Percentiles rank a stretch among this genome's conserved stretches.
These are phyloP conservation scores for Alternaria burnsii DNA, from an alignment of 2,329 filamentous ascomycete species.

Conservation along the genomic window DNA sequence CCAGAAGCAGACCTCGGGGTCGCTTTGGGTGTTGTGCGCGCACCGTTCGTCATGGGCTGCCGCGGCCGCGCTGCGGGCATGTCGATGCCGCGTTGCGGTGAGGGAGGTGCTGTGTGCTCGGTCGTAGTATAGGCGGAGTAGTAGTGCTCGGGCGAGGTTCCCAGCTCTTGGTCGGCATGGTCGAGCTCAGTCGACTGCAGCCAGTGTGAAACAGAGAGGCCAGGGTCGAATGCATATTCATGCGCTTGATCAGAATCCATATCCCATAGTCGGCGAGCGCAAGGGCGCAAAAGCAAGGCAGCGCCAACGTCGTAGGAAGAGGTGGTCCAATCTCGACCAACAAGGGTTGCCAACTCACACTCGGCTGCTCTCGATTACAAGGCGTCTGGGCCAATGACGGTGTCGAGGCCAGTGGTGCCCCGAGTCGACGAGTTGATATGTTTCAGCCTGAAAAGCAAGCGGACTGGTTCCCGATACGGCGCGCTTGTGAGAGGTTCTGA, in stretches of 20 bases:
- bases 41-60: constrained; percentile 40
- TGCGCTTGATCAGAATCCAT: constrained; percentile 24
- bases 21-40: constrained; percentile 35
- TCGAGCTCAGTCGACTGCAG: constrained; percentile 43
- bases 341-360: constrained; percentile 15
- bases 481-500: constrained; percentile 10
- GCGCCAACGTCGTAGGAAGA: constrained; percentile 17
- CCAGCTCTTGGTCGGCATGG: constrained; percentile 29
- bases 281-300: constrained; percentile 21
- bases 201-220: constrained; percentile 33
- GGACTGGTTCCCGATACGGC: constrained; percentile 11
- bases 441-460: constrained; percentile 17
- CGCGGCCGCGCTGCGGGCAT: constrained; percentile 32
- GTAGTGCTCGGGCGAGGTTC: constrained; percentile 38
- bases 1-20: constrained; percentile 43
- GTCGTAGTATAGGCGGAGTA: constrained; percentile 37
- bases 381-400: constrained; percentile 9
- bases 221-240: constrained; percentile 23
- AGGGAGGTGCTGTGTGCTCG: constrained; percentile 19
- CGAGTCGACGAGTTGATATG: constrained; percentile 6
- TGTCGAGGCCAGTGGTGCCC: constrained; percentile 1
- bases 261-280: constrained; percentile 23
- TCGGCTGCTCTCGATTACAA: background rate
- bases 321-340: constrained; percentile 18
- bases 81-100: constrained; percentile 24